These are phyloP conservation scores for Raffaelea albimanens DNA, from an alignment of 2,329 filamentous ascomycete genomes.

Conservation along the genomic window DNA sequence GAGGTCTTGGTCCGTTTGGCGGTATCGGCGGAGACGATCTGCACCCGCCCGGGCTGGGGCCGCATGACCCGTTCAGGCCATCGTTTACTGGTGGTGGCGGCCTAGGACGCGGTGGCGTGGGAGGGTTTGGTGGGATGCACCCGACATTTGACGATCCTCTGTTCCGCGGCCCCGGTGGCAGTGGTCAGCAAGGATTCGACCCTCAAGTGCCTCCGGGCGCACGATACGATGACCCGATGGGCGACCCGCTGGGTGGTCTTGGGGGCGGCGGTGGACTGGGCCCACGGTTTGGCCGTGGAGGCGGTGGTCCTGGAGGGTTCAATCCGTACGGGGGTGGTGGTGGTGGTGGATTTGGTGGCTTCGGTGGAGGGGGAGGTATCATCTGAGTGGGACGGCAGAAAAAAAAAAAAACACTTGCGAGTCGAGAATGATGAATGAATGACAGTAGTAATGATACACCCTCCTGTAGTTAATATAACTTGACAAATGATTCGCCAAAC, in stretches of 20 bases:
- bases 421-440: too few relatives aligned
- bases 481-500: too few relatives aligned
- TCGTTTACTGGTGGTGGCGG: conserved; percentile 55
- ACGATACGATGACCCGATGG: conserved; percentile 87
- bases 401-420: not conserved
- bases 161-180: conserved; percentile 49
- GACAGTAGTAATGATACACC: too few relatives aligned
- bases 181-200: conserved; percentile 43
- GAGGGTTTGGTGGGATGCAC: conserved; percentile 73
- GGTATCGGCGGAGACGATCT: conserved; percentile 77
- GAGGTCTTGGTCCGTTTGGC: conserved; percentile 21
- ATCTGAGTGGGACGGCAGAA: conserved; percentile 14
- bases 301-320: conserved; percentile 21
- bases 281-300: conserved; percentile 25
- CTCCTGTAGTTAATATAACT: too few relatives aligned
- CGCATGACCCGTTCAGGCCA: conserved; percentile 68
- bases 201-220: conserved; percentile 76
- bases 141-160: conserved; percentile 89
- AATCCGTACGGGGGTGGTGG: conserved; percentile 27
- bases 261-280: conserved; percentile 16
- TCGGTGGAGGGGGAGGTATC: conserved; percentile 21
- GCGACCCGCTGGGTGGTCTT: conserved; percentile 45
- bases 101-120: conserved; percentile 24
- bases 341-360: conserved; percentile 7
- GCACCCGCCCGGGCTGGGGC: conserved; percentile 77